Percentiles rank a stretch among this genome's conserved stretches.
phyloP scores from a whole-genome alignment of 805 yeast species.

The Kazachstania martiniae region DNA sequence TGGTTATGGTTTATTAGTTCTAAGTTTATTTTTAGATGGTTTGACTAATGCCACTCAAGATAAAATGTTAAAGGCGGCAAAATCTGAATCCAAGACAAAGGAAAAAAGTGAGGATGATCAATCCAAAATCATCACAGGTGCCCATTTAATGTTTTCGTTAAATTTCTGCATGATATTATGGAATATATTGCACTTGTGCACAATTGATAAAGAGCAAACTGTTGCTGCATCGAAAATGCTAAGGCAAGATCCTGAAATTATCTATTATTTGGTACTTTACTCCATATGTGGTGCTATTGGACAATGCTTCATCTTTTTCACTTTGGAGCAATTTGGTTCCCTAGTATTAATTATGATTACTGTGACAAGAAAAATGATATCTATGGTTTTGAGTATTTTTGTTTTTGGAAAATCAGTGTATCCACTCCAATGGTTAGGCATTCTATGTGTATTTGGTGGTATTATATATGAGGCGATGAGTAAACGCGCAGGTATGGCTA shows the following conservation, averaged over 20 bases:
- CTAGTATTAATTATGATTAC: conserved; percentile 82
- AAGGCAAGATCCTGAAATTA: conserved; percentile 35
- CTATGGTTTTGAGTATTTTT: conserved; percentile 83
- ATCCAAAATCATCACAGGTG: conserved; percentile 61
- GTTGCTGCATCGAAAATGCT: conserved; percentile 31
- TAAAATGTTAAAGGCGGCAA: conserved; percentile 45
- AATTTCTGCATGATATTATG: conserved; percentile 36
- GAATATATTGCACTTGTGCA: conserved; percentile 37
- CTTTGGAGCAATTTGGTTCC: conserved; percentile 78
- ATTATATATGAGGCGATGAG: conserved; percentile 66
- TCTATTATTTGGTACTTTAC: conserved; percentile 52
- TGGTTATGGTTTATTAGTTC: conserved; percentile 51
- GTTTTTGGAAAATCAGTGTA: conserved; percentile 72
- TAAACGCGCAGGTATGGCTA: conserved; percentile 22
- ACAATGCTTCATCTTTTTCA: conserved; percentile 83
- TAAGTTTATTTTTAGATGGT: conserved; percentile 77
- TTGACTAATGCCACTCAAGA: conserved; percentile 91
- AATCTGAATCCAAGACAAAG: conserved; percentile 4
- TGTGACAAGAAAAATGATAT: conserved; percentile 91
- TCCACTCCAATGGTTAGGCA: conserved; percentile 66
- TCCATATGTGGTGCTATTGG: conserved; percentile 82
- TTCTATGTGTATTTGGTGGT: conserved; percentile 71
- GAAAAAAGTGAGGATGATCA: neutral
- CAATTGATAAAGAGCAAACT: conserved; percentile 18
- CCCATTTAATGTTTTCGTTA: conserved; percentile 73